Base-by-base conservation (phyloP, 2,329 filamentous ascomycete species). In the Diaporthe ampelina region DNA sequence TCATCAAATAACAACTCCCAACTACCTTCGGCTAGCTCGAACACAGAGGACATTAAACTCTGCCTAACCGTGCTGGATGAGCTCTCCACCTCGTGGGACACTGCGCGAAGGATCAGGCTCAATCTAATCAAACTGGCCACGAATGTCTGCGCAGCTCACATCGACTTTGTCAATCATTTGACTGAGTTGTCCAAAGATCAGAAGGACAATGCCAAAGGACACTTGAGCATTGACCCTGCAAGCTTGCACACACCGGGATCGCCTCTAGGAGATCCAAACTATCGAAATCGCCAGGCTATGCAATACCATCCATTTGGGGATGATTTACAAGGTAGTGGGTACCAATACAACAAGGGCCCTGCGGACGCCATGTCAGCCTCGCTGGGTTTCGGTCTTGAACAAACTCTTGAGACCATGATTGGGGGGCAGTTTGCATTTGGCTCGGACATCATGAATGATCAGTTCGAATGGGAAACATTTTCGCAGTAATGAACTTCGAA, bases 321-420 rank as follows among this genome's bases (percentile, higher is more conserved):
- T 29, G 29, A 29, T 29, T 29, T 29, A 29, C 29, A 29, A 3
- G 29, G 29, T 29, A 29, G 29, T 29, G 29, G 29, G 4, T 29
- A 29, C 29, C 29, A 29, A 29, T 29, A 29, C 29, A 29, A 4
- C 29, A 32, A 32, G 6, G 6, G 13, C 15, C 29, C 29, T 29
- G 29, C 19, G 21, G 35, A 26, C 35, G n/a, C 15, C 2, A 26
- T 59, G n/a, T 24, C 57, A 17, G 35, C 35, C 3, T 43, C 57
- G 6, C 35, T 59, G 11, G 57, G 57, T 1, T 59, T 59, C 6
- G 57, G 35, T 19, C 9, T 59, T 19, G 57, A 40, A 9, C 57
- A 43, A 26, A 59, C 57, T 10, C 57, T 59, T 19, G 57, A 43
- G 57, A 59, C 57, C n/a, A 59, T 59, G 57, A 43, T 59, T 43